phyloP scores from a whole-genome alignment of 2,329 filamentous ascomycete species.

The Scleromitrula shiraiana region DNA sequence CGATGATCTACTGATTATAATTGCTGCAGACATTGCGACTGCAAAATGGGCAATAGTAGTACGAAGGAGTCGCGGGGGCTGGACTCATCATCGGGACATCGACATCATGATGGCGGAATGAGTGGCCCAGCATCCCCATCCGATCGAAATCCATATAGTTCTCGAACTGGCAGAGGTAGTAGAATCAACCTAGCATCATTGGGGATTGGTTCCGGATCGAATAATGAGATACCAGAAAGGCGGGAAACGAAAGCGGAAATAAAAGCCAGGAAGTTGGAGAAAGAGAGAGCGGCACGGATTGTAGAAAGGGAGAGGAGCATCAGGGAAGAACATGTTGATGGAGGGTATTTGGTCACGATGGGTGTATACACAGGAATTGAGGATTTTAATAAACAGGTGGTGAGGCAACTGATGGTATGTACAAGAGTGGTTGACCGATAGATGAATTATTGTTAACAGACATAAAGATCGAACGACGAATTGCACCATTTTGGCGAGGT shows the following conservation, averaged over 20 bases:
- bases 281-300: conserved; percentile 64
- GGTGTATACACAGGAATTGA: conserved; percentile 88
- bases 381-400: conserved; percentile 83
- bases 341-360: conserved; percentile 87
- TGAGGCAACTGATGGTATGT: conserved; percentile 81
- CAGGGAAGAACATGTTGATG: conserved; percentile 86
- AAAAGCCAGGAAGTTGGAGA: conserved; percentile 77
- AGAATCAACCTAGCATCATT: conserved; percentile 28
- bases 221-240: conserved; percentile 36
- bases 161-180: conserved; percentile 23
- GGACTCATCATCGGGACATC: conserved; percentile 20
- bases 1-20: conserved; percentile 23
- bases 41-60: conserved; percentile 29
- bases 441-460: conserved; percentile 13
- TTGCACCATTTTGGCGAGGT: conserved; percentile 94
- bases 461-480: conserved; percentile 76
- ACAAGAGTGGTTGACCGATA: neutral
- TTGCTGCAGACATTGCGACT: conserved; percentile 19
- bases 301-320: conserved; percentile 89
- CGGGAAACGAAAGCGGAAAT: conserved; percentile 87
- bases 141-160: conserved; percentile 21
- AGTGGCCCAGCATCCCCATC: conserved; percentile 21
- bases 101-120: conserved; percentile 14
- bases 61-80: conserved; percentile 25
- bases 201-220: conserved; percentile 23